Evolutionary conservation across 1,139 yeast genomes (phyloP).

Genomic region (Saccharomycopsis crataegensis): DNA sequence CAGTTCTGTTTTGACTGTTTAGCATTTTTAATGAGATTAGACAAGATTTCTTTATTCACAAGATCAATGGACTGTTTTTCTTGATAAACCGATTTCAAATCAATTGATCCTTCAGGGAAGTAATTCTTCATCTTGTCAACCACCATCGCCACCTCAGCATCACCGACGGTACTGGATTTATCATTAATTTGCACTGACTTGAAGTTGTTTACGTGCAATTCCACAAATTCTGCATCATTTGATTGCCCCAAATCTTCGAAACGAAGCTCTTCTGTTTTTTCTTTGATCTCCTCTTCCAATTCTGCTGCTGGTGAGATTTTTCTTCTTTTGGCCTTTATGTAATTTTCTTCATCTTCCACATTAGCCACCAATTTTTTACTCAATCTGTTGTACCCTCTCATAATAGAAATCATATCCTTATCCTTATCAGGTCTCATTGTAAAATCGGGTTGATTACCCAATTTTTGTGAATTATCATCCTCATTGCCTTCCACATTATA

Average conservation of each 20-base stretch:
- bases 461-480: conserved; percentile 68
- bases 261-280: conserved; percentile 42
- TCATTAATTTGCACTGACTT: neutral
- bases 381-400: conserved; percentile 83
- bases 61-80: conserved; percentile 14
- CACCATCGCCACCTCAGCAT: conserved; percentile 6
- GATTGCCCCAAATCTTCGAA: conserved; percentile 55
- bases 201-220: conserved; percentile 41
- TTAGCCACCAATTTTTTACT: conserved; percentile 75
- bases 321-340: conserved; percentile 27
- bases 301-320: conserved; percentile 24
- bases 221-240: conserved; percentile 45
- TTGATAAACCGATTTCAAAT: conserved; percentile 9
- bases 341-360: conserved; percentile 34
- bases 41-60: conserved; percentile 12
- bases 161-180: neutral
- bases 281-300: conserved; percentile 29
- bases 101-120: conserved; percentile 14
- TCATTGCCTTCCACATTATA: conserved; percentile 76
- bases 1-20: conserved; percentile 41
- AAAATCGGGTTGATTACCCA: conserved; percentile 74
- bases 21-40: conserved; percentile 11
- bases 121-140: conserved; percentile 3
- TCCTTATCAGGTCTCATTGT: conserved; percentile 35
- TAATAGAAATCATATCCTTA: conserved; percentile 61